A percentile compares a stretch with the other conserved stretches of the same genome.
phyloP scores from a whole-genome alignment of 2,329 filamentous ascomycete species.

The Penicillium sp. region DNA sequence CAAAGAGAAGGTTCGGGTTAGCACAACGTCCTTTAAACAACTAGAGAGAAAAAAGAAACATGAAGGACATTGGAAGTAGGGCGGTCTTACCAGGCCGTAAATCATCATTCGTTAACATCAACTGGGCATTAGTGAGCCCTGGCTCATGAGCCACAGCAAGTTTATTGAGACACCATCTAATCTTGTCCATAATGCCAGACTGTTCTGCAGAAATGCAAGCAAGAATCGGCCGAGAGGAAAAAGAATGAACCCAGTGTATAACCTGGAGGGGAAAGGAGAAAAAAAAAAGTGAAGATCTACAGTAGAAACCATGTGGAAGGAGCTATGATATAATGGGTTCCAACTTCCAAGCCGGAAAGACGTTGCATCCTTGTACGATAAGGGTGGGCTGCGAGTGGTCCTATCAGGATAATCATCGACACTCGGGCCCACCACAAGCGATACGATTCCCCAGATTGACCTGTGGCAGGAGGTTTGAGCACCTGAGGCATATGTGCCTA shows the following conservation, averaged over 20 bases:
- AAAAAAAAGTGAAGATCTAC: neutral
- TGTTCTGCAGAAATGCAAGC: neutral
- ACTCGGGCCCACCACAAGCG: constrained; percentile 4
- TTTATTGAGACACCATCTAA: constrained; percentile 49
- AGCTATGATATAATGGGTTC: constrained; percentile 19
- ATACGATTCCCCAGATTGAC: neutral
- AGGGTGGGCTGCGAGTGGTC: constrained; percentile 5
- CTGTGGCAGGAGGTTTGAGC: constrained; percentile 9
- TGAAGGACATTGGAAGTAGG: neutral
- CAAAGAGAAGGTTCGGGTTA: neutral
- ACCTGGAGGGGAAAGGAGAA: neutral
- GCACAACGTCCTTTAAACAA: neutral
- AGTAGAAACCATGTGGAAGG: neutral
- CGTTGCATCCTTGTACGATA: constrained; percentile 16
- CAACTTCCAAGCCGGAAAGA: constrained; percentile 8
- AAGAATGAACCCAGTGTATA: neutral
- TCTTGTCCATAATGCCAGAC: constrained; percentile 23
- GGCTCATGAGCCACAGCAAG: constrained; percentile 72
- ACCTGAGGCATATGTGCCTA: constrained; percentile 9
- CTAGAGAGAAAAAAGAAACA: neutral
- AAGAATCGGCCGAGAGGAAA: neutral
- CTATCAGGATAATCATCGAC: constrained; percentile 6
- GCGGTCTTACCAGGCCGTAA: constrained; percentile 60
- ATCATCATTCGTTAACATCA: constrained; percentile 85
- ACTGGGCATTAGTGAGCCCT: constrained; percentile 72